Evolutionary conservation across 2,329 filamentous ascomycete species (phyloP).

Genomic region (Neonectria faginata): DNA sequence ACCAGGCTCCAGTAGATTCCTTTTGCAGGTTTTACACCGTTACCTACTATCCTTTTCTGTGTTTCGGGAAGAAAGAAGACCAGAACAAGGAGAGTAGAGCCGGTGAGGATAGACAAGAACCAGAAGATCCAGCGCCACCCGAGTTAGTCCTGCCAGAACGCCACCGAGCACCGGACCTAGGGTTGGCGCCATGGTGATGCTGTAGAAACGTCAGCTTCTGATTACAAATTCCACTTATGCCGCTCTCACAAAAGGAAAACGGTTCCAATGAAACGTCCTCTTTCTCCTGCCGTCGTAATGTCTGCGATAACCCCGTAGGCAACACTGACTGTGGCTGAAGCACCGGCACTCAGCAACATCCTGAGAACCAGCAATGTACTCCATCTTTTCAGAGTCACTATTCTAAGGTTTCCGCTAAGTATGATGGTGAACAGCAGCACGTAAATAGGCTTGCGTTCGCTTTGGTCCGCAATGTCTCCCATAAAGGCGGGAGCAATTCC

Average conservation of each 20-base stretch:
- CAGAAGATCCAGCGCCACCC: slow-evolving; percentile 73
- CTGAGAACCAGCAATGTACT: slow-evolving; percentile 9
- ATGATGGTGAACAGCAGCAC: slow-evolving; percentile 64
- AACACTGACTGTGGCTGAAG: slow-evolving; percentile 4
- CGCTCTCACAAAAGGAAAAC: slow-evolving; percentile 14
- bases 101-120: slow-evolving; percentile 66
- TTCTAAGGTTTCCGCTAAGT: slow-evolving; percentile 51
- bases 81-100: slow-evolving; percentile 60
- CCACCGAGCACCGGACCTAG: slow-evolving; percentile 69
- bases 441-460: slow-evolving; percentile 66
- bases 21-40: slow-evolving; percentile 50
- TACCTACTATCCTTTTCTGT: slow-evolving; percentile 65
- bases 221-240: background rate
- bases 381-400: slow-evolving; percentile 15
- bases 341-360: slow-evolving; percentile 15
- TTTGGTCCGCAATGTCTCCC: slow-evolving; percentile 66
- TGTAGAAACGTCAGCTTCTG: background rate
- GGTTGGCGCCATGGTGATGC: slow-evolving; percentile 42
- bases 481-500: slow-evolving; percentile 38
- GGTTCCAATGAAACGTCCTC: slow-evolving; percentile 20
- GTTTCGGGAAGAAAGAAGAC: slow-evolving; percentile 66
- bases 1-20: slow-evolving; percentile 10
- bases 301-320: slow-evolving; percentile 29
- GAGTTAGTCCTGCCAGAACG: slow-evolving; percentile 65
- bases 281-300: slow-evolving; percentile 22